phyloP scores from a whole-genome alignment of 208 protist species.

The Histomonas meleagridis region DNA sequence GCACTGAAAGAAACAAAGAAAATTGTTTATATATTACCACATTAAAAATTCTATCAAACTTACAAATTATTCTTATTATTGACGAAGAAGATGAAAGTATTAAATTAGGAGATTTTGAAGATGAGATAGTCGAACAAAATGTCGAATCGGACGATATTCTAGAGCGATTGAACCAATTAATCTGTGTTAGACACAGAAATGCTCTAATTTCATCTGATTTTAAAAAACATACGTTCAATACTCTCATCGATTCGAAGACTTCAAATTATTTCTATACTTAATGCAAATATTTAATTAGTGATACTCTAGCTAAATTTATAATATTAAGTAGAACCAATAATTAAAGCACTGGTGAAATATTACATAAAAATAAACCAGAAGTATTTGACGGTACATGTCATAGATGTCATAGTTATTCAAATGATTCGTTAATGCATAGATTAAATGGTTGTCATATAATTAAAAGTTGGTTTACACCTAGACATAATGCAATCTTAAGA shows the following conservation, averaged over 20 bases:
- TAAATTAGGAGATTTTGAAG: too few relatives aligned
- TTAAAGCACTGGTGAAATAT: not conserved
- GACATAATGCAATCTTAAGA: not conserved
- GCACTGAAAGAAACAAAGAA: too few relatives aligned
- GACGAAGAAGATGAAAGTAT: too few relatives aligned
- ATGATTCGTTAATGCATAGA: not conserved
- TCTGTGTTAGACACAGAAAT: too few relatives aligned
- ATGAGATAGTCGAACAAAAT: too few relatives aligned
- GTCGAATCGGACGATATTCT: too few relatives aligned
- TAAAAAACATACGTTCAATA: not conserved
- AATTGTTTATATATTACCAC: too few relatives aligned
- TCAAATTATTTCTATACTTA: not conserved
- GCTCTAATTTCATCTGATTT: too few relatives aligned
- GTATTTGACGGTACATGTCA: not conserved
- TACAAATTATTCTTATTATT: too few relatives aligned
- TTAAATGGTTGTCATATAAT: not conserved
- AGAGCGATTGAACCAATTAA: too few relatives aligned
- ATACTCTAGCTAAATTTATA: not conserved
- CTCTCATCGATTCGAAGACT: not conserved
- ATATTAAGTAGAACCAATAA: not conserved
- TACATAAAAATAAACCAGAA: not conserved
- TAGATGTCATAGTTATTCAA: not conserved
- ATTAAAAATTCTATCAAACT: too few relatives aligned
- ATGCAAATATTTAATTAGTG: not conserved
- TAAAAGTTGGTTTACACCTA: not conserved